phyloP scores from a whole-genome alignment of 2,329 filamentous ascomycete species.

The Alternaria sp. region DNA sequence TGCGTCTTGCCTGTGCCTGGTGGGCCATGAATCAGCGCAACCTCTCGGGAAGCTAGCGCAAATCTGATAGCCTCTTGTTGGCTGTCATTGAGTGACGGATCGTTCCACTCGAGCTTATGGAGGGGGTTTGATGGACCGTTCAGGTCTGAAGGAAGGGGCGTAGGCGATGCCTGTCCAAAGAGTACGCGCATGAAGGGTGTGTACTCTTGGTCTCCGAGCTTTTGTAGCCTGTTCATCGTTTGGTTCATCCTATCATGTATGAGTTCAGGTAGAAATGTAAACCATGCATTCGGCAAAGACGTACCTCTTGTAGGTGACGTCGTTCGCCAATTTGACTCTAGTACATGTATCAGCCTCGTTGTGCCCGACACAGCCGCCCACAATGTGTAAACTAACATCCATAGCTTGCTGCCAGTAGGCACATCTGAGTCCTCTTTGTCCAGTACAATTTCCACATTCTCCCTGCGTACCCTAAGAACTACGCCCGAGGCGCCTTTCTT shows the following conservation, averaged over 20 bases:
- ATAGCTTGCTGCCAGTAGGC: constrained; percentile 62
- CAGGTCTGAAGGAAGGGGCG: constrained; percentile 56
- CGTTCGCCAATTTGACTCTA: constrained; percentile 70
- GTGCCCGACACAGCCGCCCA: neutral
- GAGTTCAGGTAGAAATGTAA: constrained; percentile 6
- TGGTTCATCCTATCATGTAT: constrained; percentile 62
- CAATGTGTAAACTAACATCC: constrained; percentile 60
- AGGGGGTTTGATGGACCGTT: constrained; percentile 47
- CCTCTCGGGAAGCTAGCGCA: constrained; percentile 78
- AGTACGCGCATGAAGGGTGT: constrained; percentile 65
- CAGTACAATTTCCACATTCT: constrained; percentile 69
- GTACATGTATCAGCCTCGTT: constrained; percentile 40
- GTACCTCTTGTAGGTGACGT: constrained; percentile 69
- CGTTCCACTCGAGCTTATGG: constrained; percentile 59
- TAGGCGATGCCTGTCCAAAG: constrained; percentile 64
- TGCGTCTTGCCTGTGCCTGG: constrained; percentile 98
- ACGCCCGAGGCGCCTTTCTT: constrained; percentile 73
- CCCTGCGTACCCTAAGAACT: constrained; percentile 67
- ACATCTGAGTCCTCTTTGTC: constrained; percentile 67
- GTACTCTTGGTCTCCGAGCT: constrained; percentile 62
- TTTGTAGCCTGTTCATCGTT: constrained; percentile 66
- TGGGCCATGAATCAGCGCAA: constrained; percentile 91
- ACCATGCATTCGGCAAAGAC: constrained; percentile 23
- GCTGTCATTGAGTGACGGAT: constrained; percentile 64
- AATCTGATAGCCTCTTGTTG: constrained; percentile 75